Evolutionary conservation across 139 green algal genomes (phyloP), one percentile per base, ranked within the genome.

Genomic region (Haematococcus lacustris): DNA sequence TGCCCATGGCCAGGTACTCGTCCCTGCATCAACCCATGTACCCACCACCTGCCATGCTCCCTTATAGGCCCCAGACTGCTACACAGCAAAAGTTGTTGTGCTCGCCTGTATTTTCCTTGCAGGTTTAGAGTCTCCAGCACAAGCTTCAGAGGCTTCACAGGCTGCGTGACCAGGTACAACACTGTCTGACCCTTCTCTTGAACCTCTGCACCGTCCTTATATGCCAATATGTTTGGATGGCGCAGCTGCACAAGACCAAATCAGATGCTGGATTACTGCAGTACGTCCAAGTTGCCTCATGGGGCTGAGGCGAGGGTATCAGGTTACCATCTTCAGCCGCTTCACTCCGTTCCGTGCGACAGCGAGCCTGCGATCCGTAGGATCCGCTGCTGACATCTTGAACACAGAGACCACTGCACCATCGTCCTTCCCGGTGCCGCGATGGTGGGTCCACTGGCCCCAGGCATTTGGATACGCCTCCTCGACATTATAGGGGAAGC

Each of bases 1-100:
- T 78, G 13, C 95, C 94, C 84, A 95, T 95, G 13, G 90, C 77
- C 0, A 95, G 72, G 73, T 96, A 99, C 71, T 97, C 87, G 61
- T 95, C 78, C 70, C 92, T 90, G 79, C 43, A 59, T 13, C 13
- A 57, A 57, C 47, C 13, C n/a, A n/a, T n/a, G n/a, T n/a, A n/a
- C n/a, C n/a, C n/a, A n/a, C n/a, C n/a, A n/a, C n/a, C n/a, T n/a
- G n/a, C n/a, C n/a, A n/a, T n/a, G n/a, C n/a, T n/a, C n/a, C n/a
- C n/a, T n/a, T n/a, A n/a, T n/a, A n/a, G n/a, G n/a, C n/a, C n/a
- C n/a, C n/a, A n/a, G n/a, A n/a, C n/a, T n/a, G n/a, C n/a, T n/a
- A n/a, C n/a, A n/a, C n/a, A n/a, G n/a, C n/a, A n/a, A n/a, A n/a
- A n/a, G n/a, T n/a, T n/a, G n/a, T n/a, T n/a, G n/a, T n/a, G n/a